Base-by-base conservation (phyloP, 345 rosid genomes). In the Firmiana major region DNA sequence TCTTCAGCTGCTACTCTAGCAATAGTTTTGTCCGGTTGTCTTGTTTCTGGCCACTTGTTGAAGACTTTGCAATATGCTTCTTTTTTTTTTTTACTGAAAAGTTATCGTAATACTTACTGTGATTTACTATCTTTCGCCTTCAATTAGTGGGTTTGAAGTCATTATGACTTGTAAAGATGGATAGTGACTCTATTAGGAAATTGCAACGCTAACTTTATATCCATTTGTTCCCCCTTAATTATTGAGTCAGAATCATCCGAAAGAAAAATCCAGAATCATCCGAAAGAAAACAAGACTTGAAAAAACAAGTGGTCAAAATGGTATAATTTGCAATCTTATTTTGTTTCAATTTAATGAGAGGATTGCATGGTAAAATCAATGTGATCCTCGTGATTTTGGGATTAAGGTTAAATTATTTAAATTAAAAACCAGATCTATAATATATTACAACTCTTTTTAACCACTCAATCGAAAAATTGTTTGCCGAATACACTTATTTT, bases 81-180 rank as follows among this genome's bases (percentile, higher is more conserved):
- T n/a, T 70, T 70, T 51, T 16, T 16, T 31, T 2, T 31, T 49
- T 49, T 40, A 28, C 59, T 70, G n/a, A 68, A 68, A 64, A 68
- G 28, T 17, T 51, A 28, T 28, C 28, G 74, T 16, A 45, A 0
- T 64, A 38, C 7, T 38, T 9, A n/a, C 16, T 10, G 49, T 71
- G 22, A 16, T 48, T 31, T 68, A 22, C 19, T 46, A 46, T 46
- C 22, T 46, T 64, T 69, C 28, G 43, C 74, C 59, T 48, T 28
- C 74, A 19, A 49, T 49, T 70, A 70, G 24, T 49, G 22, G 49
- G 24, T 5, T 9, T 16, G 28, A 17, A 65, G 71, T 65, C 51
- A 38, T n/a, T 65, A 46, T 69, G 73, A 69, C 58, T 15, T 70
- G 74, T 42, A 70, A 70, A 70, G 74, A 67, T 67, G 1, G 36